Evolutionary conservation across 768 basidiomycete species (phyloP), one percentile per base, ranked within the genome.

Genomic region (Lactarius evosmus): DNA sequence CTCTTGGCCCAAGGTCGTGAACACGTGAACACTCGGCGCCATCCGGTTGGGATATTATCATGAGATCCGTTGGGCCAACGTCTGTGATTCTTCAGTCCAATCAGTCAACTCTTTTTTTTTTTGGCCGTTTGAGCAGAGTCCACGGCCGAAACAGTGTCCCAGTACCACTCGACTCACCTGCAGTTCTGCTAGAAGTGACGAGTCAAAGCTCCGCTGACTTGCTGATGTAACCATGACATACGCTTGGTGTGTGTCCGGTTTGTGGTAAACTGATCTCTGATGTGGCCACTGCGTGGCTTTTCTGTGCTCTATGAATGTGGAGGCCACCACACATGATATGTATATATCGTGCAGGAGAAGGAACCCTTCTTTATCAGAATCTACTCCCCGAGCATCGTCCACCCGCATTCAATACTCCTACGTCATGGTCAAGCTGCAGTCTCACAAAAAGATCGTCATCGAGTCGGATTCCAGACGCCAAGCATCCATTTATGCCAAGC

Each of bases 251-350:
- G 49, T 60, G 58, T 54, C 53, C 46, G 54, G 17, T 33, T 44
- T 49, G 19, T n/a, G 17, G 29, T 49, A n/a, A 29, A 40, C 46
- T 51, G 50, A 60, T 50, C 46, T 50, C 36, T 27, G 34, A 25
- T 61, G 64, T 65, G 59, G 60, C 40, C 55, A 32, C 25, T 50
- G 54, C 62, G 64, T 65, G 64, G 64, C 64, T 60, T 60, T 51
- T 22, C 53, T 49, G 58, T 65, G 49, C 62, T 53, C 50, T 61
- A 65, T 65, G 60, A 29, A 57, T 61, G 58, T 65, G 58, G 56
- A 40, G 33, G 58, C 46, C 53, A 61, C 64, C 64, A 65, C 64
- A 65, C 59, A 61, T 56, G 38, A 32, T 36, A 41, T 51, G 55
- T 65, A 65, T 65, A 65, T 65, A 57, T 58, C 52, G 40, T 38